Conservation (phyloP, 2,329 filamentous ascomycete genomes). For the Claviceps citrina region DNA sequence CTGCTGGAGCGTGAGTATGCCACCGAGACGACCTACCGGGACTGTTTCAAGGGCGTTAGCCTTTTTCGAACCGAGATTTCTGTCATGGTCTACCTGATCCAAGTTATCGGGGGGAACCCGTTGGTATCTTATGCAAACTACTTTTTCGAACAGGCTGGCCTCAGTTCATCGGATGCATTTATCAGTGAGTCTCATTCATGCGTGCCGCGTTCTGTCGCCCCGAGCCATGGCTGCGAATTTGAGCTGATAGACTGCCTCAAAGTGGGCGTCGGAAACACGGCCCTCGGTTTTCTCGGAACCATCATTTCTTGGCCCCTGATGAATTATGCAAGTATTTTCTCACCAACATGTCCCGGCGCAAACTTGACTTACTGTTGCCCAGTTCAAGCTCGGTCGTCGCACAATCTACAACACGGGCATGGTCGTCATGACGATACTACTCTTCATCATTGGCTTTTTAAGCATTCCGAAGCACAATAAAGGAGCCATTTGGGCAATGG, state of each 20-base stretch:
- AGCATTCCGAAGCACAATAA: slow-evolving; percentile 19
- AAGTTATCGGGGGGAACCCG: slow-evolving; percentile 48
- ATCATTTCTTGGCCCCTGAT: slow-evolving; percentile 26
- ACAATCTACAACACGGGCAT: slow-evolving; percentile 20
- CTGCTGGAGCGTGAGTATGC: slow-evolving; percentile 36
- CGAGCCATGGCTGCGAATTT: neutral
- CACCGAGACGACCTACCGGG: slow-evolving; percentile 31
- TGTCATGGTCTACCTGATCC: slow-evolving; percentile 47
- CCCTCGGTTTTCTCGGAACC: slow-evolving; percentile 26
- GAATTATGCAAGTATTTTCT: slow-evolving; percentile 12
- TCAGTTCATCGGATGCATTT: slow-evolving; percentile 11
- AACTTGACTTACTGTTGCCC: neutral
- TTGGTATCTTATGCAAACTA: slow-evolving; percentile 46
- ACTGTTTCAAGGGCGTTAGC: slow-evolving; percentile 35
- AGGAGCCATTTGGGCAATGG: slow-evolving; percentile 21
- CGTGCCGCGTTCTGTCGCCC: neutral
- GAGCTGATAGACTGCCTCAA: neutral
- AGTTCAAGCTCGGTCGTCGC: slow-evolving; percentile 22
- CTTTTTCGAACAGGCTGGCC: slow-evolving; percentile 21
- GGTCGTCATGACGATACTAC: slow-evolving; percentile 19
- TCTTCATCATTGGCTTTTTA: slow-evolving; percentile 27
- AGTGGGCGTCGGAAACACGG: slow-evolving; percentile 22
- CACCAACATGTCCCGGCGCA: neutral
- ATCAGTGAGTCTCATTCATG: slow-evolving; percentile 8
- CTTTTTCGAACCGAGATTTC: slow-evolving; percentile 39